Evolutionary conservation across 129 eudicot genomes (phyloP).

Genomic region (Calendula officinalis): DNA sequence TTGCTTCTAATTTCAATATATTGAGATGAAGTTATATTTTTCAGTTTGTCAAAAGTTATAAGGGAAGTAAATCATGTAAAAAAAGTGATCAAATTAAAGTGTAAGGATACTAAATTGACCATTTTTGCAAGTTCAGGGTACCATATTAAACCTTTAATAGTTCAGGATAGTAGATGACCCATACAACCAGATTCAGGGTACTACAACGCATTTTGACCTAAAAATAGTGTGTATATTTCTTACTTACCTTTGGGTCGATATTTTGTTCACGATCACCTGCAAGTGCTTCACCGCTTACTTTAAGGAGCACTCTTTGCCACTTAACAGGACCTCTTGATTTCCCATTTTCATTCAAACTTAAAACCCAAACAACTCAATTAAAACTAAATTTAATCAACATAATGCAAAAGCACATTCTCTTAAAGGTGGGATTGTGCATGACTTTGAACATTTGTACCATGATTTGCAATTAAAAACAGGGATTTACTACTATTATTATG

Average conservation of each 20-base stretch:
- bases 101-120: too few relatives aligned
- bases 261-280: conserved; percentile 83
- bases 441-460: not conserved
- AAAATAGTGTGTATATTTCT: too few relatives aligned
- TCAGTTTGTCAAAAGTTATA: too few relatives aligned
- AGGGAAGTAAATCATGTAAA: too few relatives aligned
- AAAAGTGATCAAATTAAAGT: too few relatives aligned
- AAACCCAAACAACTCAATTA: conserved; percentile 37
- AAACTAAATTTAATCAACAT: not conserved
- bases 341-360: conserved; percentile 46
- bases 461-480: not conserved
- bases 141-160: too few relatives aligned
- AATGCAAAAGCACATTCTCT: not conserved
- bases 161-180: too few relatives aligned
- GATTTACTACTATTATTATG: not conserved
- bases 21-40: too few relatives aligned
- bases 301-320: conserved; percentile 95
- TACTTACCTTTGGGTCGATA: conserved; percentile 88
- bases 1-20: too few relatives aligned
- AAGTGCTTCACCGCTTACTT: conserved; percentile 99
- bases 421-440: conserved; percentile 6
- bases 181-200: too few relatives aligned
- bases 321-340: conserved; percentile 40
- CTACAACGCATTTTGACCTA: too few relatives aligned
- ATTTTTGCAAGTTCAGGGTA: too few relatives aligned